Conservation (phyloP, 2,329 filamentous ascomycete species). For the Cladosporium sp. region DNA sequence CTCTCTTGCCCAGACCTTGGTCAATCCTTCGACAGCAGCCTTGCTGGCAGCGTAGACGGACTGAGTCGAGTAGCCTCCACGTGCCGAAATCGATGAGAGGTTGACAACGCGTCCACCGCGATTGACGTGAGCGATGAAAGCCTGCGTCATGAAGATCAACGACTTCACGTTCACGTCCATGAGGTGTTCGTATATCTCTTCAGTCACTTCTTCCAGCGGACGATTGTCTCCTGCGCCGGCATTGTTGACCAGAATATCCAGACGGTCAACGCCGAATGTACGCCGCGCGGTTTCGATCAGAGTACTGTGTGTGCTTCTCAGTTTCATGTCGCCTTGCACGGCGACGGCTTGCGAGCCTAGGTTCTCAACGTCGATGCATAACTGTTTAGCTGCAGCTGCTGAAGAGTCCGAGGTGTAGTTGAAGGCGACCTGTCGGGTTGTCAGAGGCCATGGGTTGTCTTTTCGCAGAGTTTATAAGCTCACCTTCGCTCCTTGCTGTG, state of each 20-base stretch:
- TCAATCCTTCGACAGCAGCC: conserved; percentile 15
- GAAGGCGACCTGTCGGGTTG: neutral
- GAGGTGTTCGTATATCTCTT: conserved; percentile 2
- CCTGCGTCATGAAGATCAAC: conserved; percentile 7
- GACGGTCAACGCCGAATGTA: neutral
- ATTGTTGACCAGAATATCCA: conserved; percentile 13
- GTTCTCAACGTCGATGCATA: neutral
- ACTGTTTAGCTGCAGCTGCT: neutral
- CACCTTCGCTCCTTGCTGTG: conserved; percentile 7
- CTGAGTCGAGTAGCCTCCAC: neutral
- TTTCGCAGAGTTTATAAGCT: no score
- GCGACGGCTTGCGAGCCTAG: conserved; percentile 4
- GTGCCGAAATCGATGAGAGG: conserved; percentile 7
- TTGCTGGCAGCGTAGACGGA: conserved; percentile 14
- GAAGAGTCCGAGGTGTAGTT: conserved; percentile 2
- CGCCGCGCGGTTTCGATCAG: neutral
- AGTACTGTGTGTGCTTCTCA: neutral
- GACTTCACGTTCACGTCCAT: conserved; percentile 1
- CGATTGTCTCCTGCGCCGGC: conserved; percentile 3
- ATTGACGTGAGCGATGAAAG: neutral
- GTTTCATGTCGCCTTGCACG: conserved; percentile 4
- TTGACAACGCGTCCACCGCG: conserved; percentile 4
- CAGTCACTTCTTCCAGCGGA: conserved; percentile 5
- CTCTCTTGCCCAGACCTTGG: conserved; percentile 15
- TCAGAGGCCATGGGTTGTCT: no score